Conservation (phyloP, 306 rosid species). For the Erythrophleum fordii region DNA sequence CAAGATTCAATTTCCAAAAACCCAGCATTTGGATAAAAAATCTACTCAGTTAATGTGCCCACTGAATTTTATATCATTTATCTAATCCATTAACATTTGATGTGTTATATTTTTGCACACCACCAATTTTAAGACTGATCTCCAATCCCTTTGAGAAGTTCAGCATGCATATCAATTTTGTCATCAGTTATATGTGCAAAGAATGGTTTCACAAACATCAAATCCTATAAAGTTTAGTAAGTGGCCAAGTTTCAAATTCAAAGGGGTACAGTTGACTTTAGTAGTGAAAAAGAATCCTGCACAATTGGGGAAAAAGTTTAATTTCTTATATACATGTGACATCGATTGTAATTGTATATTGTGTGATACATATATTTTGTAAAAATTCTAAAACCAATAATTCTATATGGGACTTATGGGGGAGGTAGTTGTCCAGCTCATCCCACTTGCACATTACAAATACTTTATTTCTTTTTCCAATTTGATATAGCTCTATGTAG, state of each 20-base stretch:
- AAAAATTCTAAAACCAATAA: neutral
- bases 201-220: conserved; percentile 21
- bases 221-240: conserved; percentile 13
- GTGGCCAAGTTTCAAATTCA: conserved; percentile 14
- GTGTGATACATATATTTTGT: neutral
- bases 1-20: conserved; percentile 2
- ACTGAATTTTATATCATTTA: conserved; percentile 29
- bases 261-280: neutral
- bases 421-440: neutral
- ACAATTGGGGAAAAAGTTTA: neutral
- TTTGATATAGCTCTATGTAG: neutral
- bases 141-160: conserved; percentile 23
- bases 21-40: conserved; percentile 21
- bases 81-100: conserved; percentile 17
- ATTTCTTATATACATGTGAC: neutral
- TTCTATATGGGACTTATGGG: neutral
- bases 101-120: conserved; percentile 12
- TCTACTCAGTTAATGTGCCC: neutral
- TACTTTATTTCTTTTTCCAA: neutral
- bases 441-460: neutral
- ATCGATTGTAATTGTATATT: neutral
- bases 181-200: conserved; percentile 1
- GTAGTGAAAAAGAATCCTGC: neutral
- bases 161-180: conserved; percentile 21
- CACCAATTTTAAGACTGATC: conserved; percentile 23